Evolutionary conservation across 345 rosid genomes (phyloP).

Genomic region (Dipteronia sinensis): DNA sequence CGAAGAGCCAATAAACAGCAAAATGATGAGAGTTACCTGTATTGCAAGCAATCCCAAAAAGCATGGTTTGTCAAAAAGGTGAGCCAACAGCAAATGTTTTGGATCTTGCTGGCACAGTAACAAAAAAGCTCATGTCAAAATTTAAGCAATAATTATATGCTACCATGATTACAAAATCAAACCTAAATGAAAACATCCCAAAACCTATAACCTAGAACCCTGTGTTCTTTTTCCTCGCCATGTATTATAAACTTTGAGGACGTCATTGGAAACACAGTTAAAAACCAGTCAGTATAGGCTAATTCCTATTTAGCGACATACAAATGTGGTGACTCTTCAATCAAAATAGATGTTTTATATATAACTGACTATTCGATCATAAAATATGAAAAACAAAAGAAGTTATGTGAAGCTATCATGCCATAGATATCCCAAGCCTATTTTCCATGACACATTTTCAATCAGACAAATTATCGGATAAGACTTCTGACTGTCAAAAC

Average conservation of each 20-base stretch:
- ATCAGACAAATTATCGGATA: background rate
- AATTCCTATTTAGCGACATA: too few species aligned
- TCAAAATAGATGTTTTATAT: too few species aligned
- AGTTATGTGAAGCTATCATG: background rate
- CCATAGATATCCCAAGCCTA: background rate
- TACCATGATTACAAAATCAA: background rate
- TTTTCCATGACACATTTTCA: background rate
- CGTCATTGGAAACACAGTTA: too few species aligned
- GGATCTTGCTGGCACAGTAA: slow-evolving; percentile 63
- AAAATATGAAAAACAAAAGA: background rate
- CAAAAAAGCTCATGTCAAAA: slow-evolving; percentile 21
- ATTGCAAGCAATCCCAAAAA: slow-evolving; percentile 92
- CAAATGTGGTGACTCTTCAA: too few species aligned
- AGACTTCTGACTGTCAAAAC: background rate
- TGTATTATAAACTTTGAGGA: background rate
- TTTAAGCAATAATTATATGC: background rate
- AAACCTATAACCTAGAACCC: background rate
- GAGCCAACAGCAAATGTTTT: slow-evolving; percentile 83
- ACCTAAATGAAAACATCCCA: background rate
- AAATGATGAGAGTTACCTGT: slow-evolving; percentile 43
- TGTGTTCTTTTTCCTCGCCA: background rate
- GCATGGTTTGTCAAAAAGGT: slow-evolving; percentile 96
- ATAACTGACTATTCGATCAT: too few species aligned
- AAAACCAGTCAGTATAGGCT: too few species aligned
- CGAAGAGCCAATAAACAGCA: background rate